phyloP scores from a whole-genome alignment of 495 filamentous ascomycete genomes.

The Xylaria venustula region DNA sequence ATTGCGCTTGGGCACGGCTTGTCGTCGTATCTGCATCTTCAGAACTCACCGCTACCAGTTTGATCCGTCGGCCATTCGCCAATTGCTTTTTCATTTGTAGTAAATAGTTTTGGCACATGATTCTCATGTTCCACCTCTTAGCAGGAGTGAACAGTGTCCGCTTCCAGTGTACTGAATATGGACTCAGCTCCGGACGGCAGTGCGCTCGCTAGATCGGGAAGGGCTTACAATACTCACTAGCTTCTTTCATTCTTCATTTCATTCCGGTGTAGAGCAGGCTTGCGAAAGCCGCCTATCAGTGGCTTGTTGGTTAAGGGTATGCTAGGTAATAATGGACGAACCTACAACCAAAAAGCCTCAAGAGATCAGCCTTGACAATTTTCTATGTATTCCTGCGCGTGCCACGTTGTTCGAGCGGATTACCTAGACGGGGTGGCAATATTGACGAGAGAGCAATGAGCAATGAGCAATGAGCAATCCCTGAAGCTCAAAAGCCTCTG shows the following conservation, averaged over 20 bases:
- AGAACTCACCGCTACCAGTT: constrained; percentile 11
- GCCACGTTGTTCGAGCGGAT: constrained; percentile 15
- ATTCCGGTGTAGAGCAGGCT: constrained; percentile 4
- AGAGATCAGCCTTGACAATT: constrained; percentile 16
- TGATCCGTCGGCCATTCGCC: constrained; percentile 9
- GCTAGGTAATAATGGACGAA: neutral
- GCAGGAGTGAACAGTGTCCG: constrained; percentile 11
- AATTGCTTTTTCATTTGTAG: constrained; percentile 13
- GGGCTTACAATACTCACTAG: constrained; percentile 13
- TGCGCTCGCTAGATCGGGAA: constrained; percentile 12
- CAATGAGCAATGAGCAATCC: too few relatives aligned
- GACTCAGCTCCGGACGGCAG: constrained; percentile 15
- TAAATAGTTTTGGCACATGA: neutral
- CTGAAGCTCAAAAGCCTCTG: neutral
- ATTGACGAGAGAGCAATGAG: too few relatives aligned
- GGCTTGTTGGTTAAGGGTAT: constrained; percentile 2
- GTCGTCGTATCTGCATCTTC: constrained; percentile 3
- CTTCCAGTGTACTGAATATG: neutral
- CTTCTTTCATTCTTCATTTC: constrained; percentile 16
- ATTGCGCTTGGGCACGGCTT: constrained; percentile 1
- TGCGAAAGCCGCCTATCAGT: constrained; percentile 3
- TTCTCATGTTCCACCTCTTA: neutral
- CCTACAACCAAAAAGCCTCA: constrained; percentile 6
- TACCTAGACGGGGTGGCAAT: constrained; percentile 3
- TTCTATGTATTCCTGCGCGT: constrained; percentile 10